These are phyloP conservation scores for Starmerella sirachaensis DNA, from an alignment of 805 yeast genomes.

Conservation along the genomic window DNA sequence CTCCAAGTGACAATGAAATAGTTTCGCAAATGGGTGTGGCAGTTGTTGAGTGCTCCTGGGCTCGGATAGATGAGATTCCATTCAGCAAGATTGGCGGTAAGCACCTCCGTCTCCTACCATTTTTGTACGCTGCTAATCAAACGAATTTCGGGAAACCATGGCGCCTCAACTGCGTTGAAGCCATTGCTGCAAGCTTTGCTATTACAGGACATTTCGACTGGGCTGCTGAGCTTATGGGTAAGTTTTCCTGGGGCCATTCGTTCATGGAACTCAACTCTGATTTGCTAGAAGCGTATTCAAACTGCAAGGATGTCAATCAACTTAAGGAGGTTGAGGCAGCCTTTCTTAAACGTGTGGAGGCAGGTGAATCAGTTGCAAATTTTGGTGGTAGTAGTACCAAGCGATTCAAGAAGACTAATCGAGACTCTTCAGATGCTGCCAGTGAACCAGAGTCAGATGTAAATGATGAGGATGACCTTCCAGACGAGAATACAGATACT, in stretches of 20 bases:
- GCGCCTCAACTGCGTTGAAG: constrained; percentile 93
- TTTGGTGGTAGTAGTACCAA: constrained; percentile 36
- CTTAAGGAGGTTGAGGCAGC: constrained; percentile 58
- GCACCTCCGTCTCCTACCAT: constrained; percentile 77
- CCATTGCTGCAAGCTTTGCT: constrained; percentile 92
- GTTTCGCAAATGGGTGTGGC: constrained; percentile 85
- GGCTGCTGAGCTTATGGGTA: constrained; percentile 64
- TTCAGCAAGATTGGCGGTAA: constrained; percentile 84
- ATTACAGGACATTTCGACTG: constrained; percentile 83
- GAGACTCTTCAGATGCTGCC: too few species aligned
- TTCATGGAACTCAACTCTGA: constrained; percentile 76
- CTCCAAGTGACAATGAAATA: constrained; percentile 70
- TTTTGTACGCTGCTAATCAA: constrained; percentile 89
- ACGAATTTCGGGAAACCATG: constrained; percentile 96
- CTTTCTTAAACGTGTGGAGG: constrained; percentile 42
- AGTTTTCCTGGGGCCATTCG: constrained; percentile 90
- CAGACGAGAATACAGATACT: too few species aligned
- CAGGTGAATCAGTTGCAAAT: constrained; percentile 20
- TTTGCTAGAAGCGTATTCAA: constrained; percentile 56
- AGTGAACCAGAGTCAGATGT: too few species aligned
- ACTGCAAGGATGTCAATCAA: constrained; percentile 71
- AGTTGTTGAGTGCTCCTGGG: constrained; percentile 98
- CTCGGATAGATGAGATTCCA: constrained; percentile 93
- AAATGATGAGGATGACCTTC: too few species aligned
- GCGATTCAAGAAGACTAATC: constrained; percentile 35